Conservation (phyloP, 495 filamentous ascomycete genomes). For the Podospora conica region DNA sequence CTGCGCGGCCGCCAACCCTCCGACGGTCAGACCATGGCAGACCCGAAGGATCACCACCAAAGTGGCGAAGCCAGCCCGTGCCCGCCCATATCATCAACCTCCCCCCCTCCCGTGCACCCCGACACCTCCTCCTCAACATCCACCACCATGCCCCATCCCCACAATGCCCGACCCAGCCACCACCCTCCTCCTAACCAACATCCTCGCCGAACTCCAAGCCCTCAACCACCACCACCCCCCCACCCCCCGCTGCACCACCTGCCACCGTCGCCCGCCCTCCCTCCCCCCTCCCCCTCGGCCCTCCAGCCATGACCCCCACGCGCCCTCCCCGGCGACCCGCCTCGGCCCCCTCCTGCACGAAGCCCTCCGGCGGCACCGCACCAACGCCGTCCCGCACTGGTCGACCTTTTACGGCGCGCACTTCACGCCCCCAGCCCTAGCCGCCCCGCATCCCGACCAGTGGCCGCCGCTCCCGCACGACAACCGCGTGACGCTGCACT, state of each 20-base stretch:
- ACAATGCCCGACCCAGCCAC: neutral
- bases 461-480: slow-evolving; percentile 3
- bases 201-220: neutral
- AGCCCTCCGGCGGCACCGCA: neutral
- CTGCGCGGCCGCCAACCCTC: neutral
- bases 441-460: neutral
- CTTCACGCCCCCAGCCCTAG: neutral
- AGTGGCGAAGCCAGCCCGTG: neutral
- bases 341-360: slow-evolving; percentile 1
- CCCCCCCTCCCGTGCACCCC: neutral
- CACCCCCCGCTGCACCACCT: neutral
- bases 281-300: neutral
- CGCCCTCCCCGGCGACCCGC: neutral
- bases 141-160: neutral
- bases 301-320: neutral
- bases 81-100: neutral
- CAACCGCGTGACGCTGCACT: slow-evolving; percentile 1
- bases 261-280: neutral
- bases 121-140: neutral
- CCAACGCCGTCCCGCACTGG: neutral
- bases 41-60: neutral
- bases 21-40: neutral
- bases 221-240: neutral
- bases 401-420: slow-evolving; percentile 4
- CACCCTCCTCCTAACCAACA: neutral